Evolutionary conservation across 345 rosid genomes (phyloP).

Genomic region (Dipteronia dyeriana): DNA sequence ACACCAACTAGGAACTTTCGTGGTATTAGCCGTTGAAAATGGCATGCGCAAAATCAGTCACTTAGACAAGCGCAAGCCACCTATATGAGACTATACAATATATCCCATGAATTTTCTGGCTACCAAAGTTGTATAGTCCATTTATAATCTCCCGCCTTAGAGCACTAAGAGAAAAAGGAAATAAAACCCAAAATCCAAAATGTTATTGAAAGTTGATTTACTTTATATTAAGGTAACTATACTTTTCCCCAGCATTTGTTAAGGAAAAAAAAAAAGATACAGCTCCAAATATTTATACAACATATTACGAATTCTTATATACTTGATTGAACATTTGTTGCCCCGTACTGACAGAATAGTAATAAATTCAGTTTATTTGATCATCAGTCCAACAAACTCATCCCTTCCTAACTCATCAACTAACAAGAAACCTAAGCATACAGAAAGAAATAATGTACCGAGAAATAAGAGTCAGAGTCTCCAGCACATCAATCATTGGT

Average conservation of each 20-base stretch:
- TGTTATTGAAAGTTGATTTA: not conserved
- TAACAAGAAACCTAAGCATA: not conserved
- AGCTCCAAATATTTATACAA: not conserved
- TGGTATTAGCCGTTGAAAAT: too few relatives aligned
- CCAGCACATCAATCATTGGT: constrained; percentile 34
- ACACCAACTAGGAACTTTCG: too few relatives aligned
- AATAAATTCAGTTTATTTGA: not conserved
- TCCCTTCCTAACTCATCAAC: not conserved
- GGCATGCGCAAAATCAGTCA: too few relatives aligned
- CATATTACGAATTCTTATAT: not conserved
- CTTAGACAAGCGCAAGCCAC: too few relatives aligned
- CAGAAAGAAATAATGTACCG: not conserved
- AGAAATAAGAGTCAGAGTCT: not conserved
- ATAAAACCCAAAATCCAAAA: not conserved
- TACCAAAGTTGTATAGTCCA: too few relatives aligned
- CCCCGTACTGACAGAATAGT: not conserved
- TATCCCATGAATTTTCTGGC: too few relatives aligned
- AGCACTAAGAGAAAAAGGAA: not conserved
- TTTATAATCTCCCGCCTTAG: not conserved
- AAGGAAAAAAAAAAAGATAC: not conserved
- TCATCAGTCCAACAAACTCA: not conserved
- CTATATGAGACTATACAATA: too few relatives aligned
- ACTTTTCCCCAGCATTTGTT: not conserved
- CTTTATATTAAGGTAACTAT: not conserved
- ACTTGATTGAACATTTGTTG: not conserved